phyloP scores from a whole-genome alignment of 768 basidiomycete genomes.

The Clitopilus hobsonii region DNA sequence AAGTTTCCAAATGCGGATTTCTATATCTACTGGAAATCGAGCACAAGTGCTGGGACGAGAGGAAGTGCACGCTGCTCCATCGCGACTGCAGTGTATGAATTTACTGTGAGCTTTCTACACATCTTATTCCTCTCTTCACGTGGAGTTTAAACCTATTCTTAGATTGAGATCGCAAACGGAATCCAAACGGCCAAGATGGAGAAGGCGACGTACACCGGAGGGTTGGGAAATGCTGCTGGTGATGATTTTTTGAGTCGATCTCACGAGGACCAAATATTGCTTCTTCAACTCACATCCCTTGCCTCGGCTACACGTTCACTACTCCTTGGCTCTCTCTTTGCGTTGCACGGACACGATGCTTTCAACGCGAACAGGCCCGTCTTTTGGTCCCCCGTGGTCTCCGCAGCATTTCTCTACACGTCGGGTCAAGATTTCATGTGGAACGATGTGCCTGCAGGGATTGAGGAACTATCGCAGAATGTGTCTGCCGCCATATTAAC shows the following conservation, averaged over 20 bases:
- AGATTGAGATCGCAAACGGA: too few species aligned
- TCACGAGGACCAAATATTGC: too few species aligned
- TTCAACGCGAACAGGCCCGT: neutral
- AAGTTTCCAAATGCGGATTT: neutral
- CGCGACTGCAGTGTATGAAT: neutral
- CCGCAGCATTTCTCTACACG: neutral
- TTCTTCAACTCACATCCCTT: too few species aligned
- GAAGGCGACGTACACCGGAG: too few species aligned
- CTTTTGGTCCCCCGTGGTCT: neutral
- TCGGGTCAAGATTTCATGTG: neutral
- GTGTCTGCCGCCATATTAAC: neutral
- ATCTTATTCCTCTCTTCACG: neutral
- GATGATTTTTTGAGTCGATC: too few species aligned
- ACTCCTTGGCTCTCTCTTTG: neutral
- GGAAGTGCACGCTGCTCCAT: neutral
- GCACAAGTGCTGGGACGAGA: neutral
- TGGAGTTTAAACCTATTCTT: too few species aligned
- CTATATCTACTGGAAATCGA: neutral
- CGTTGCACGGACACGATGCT: neutral
- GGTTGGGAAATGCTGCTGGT: too few species aligned
- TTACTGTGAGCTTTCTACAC: neutral
- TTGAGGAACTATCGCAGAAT: neutral
- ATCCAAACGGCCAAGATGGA: too few species aligned
- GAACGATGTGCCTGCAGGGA: neutral
- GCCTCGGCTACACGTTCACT: neutral